A percentile compares a stretch with the other conserved stretches of the same genome.
Evolutionary conservation across 2,329 filamentous ascomycete genomes (phyloP).

Genomic region (Anthostomella pinea): DNA sequence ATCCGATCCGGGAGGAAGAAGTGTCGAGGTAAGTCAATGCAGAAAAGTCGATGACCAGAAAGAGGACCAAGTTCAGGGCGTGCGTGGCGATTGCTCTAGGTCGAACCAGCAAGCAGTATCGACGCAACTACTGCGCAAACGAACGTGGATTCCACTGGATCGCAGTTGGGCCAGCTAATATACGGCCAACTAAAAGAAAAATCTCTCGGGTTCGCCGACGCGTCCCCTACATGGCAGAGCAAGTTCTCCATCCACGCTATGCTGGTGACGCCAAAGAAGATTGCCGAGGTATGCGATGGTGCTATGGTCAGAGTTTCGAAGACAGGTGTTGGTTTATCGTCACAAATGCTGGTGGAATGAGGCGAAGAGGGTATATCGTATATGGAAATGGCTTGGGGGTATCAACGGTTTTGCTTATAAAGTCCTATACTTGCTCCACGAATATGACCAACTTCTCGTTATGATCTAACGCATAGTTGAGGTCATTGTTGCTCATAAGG

Average conservation of each 20-base stretch:
- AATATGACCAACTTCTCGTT: slow-evolving; percentile 86
- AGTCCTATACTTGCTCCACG: slow-evolving; percentile 52
- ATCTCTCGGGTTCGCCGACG: background rate
- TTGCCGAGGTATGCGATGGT: background rate
- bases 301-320: slow-evolving; percentile 3
- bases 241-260: too few species aligned
- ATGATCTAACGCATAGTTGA: slow-evolving; percentile 74
- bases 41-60: too few species aligned
- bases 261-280: slow-evolving; percentile 6
- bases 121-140: background rate
- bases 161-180: slow-evolving; percentile 7
- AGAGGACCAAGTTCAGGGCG: too few species aligned
- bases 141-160: slow-evolving; percentile 9
- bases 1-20: slow-evolving; percentile 9
- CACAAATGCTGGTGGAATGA: slow-evolving; percentile 24
- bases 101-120: slow-evolving; percentile 1
- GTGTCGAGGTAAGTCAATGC: slow-evolving; percentile 6
- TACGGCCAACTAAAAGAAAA: slow-evolving; percentile 1
- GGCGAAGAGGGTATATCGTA: slow-evolving; percentile 27
- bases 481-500: slow-evolving; percentile 75
- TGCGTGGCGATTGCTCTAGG: too few species aligned
- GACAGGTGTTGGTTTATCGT: slow-evolving; percentile 11
- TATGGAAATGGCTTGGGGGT: slow-evolving; percentile 18
- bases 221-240: too few species aligned
- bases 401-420: slow-evolving; percentile 7